phyloP scores from a whole-genome alignment of 352 stramenopile genomes.

The Phytopythium boreale region DNA sequence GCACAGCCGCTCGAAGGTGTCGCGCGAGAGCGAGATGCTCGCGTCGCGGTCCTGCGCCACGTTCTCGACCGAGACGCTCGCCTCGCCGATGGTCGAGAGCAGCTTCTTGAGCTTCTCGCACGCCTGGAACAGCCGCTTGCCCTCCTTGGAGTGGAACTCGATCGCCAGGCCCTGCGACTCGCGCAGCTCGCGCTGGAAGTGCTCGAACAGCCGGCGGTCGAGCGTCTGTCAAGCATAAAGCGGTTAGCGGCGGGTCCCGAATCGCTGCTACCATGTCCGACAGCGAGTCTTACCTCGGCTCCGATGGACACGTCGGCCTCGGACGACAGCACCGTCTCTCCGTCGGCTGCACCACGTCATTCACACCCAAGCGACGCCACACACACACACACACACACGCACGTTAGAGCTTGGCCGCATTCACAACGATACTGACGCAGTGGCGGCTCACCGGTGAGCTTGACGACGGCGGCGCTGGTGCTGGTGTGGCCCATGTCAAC shows the following conservation, averaged over 20 bases:
- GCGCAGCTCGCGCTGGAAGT: conserved; percentile 72
- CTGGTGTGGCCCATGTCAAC: conserved; percentile 87
- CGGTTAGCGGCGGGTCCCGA: no score
- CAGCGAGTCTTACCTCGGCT: conserved; percentile 28
- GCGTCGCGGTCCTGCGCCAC: conserved; percentile 80
- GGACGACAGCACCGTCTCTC: conserved; percentile 51
- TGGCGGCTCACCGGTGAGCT: conserved; percentile 41
- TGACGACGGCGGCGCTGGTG: conserved; percentile 69
- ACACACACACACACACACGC: no score
- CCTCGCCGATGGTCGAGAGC: conserved; percentile 82
- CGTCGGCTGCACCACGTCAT: conserved; percentile 19
- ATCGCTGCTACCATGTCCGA: background rate
- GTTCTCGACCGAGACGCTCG: conserved; percentile 82
- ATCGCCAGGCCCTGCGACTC: conserved; percentile 52
- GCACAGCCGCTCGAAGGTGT: conserved; percentile 72
- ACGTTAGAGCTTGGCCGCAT: background rate
- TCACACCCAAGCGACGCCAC: no score
- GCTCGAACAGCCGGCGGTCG: conserved; percentile 72
- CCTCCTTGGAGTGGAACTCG: conserved; percentile 65
- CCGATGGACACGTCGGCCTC: conserved; percentile 60
- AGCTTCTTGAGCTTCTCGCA: conserved; percentile 90
- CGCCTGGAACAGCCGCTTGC: conserved; percentile 83
- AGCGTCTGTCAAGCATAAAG: conserved; percentile 34
- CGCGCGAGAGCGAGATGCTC: conserved; percentile 64
- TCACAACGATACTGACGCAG: background rate